phyloP scores from a whole-genome alignment of 805 yeast genomes.

The Suhomyces tanzawaensis region DNA sequence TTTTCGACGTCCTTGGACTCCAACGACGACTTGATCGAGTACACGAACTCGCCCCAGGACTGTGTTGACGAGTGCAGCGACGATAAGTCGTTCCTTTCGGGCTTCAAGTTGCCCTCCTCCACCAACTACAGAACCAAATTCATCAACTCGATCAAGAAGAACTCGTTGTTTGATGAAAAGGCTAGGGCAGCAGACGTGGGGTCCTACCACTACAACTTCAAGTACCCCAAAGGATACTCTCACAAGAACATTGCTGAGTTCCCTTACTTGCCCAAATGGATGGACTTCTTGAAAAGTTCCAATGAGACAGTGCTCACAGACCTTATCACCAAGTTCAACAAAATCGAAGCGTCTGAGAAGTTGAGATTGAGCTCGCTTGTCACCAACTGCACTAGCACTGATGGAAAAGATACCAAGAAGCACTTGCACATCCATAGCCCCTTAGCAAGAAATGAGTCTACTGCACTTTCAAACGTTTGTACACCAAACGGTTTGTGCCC shows the following conservation, averaged over 20 bases:
- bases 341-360: slow-evolving; percentile 39
- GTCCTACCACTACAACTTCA: slow-evolving; percentile 9
- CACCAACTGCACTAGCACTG: not conserved
- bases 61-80: not conserved
- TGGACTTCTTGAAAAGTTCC: slow-evolving; percentile 21
- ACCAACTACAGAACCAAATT: slow-evolving; percentile 36
- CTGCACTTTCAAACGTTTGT: slow-evolving; percentile 23
- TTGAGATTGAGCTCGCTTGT: slow-evolving; percentile 26
- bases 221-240: slow-evolving; percentile 6
- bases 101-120: slow-evolving; percentile 43
- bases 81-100: slow-evolving; percentile 24
- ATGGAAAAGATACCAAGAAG: not conserved
- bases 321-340: slow-evolving; percentile 31
- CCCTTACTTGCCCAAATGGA: slow-evolving; percentile 32
- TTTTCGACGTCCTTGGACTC: slow-evolving; percentile 9
- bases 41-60: slow-evolving; percentile 6
- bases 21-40: slow-evolving; percentile 8
- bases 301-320: slow-evolving; percentile 21
- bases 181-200: not conserved
- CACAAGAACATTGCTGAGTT: slow-evolving; percentile 2
- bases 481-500: slow-evolving; percentile 44
- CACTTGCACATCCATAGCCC: slow-evolving; percentile 1
- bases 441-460: not conserved
- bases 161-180: slow-evolving; percentile 14
- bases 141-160: slow-evolving; percentile 35